phyloP scores from a whole-genome alignment of 1,139 yeast genomes.

The Saccharomyces hybrid region DNA sequence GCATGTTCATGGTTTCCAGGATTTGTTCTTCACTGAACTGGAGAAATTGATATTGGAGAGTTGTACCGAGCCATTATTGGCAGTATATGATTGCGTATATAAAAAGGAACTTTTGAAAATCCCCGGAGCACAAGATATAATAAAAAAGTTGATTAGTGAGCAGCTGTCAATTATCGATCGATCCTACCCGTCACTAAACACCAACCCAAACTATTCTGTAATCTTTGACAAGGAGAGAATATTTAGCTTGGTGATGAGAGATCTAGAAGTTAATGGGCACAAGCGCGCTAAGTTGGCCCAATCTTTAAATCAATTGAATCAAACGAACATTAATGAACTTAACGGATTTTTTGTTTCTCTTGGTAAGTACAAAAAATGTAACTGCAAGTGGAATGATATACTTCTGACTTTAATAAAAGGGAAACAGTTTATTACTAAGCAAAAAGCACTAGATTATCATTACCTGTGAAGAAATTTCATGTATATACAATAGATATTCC shows the following conservation, averaged over 20 bases:
- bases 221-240: conserved; percentile 36
- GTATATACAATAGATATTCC: not conserved
- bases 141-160: conserved; percentile 42
- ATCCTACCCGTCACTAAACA: conserved; percentile 5
- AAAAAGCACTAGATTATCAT: conserved; percentile 16
- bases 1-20: not conserved
- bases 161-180: conserved; percentile 25
- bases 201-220: conserved; percentile 40
- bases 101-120: conserved; percentile 55
- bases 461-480: not conserved
- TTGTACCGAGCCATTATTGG: conserved; percentile 69
- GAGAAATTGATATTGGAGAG: conserved; percentile 67
- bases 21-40: conserved; percentile 24
- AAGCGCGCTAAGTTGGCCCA: conserved; percentile 65
- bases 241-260: conserved; percentile 37
- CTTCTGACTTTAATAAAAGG: conserved; percentile 43
- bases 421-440: conserved; percentile 29
- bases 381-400: conserved; percentile 43
- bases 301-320: conserved; percentile 45
- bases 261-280: conserved; percentile 38
- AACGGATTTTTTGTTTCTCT: conserved; percentile 54
- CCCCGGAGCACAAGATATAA: conserved; percentile 31
- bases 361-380: conserved; percentile 40
- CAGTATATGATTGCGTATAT: conserved; percentile 51
- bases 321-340: conserved; percentile 58